These are phyloP conservation scores for Kurtzmaniella natalensis DNA, from an alignment of 1,139 yeast genomes.

Conservation along the genomic window DNA sequence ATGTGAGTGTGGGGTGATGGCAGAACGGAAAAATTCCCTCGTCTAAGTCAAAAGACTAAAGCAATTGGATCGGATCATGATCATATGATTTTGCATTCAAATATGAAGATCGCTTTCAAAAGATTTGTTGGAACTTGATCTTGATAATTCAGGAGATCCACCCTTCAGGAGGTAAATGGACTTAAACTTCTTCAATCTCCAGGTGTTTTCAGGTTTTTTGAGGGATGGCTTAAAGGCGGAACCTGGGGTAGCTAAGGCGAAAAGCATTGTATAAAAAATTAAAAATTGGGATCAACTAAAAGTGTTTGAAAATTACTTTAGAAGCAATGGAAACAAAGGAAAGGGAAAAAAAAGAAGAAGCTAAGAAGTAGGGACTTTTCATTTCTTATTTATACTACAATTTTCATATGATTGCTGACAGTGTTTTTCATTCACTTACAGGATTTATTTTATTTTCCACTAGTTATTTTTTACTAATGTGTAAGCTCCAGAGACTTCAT, in stretches of 20 bases:
- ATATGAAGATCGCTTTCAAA: slow-evolving; percentile 5
- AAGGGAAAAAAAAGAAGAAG: not conserved
- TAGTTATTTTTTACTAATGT: too few species aligned
- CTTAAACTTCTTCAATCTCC: slow-evolving; percentile 38
- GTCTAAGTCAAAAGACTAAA: not conserved
- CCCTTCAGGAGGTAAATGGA: slow-evolving; percentile 15
- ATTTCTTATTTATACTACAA: slow-evolving; percentile 1
- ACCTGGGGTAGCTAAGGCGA: slow-evolving; percentile 37
- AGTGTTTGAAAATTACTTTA: too few species aligned
- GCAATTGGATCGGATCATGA: too few species aligned
- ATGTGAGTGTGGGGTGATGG: too few species aligned
- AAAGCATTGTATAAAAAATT: slow-evolving; percentile 20
- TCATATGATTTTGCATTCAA: too few species aligned
- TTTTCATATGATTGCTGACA: not conserved
- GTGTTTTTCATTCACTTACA: too few species aligned
- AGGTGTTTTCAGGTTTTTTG: slow-evolving; percentile 28
- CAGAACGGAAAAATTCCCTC: too few species aligned
- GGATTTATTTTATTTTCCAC: too few species aligned
- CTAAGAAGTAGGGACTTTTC: not conserved
- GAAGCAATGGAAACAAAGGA: too few species aligned
- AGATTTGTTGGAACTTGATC: slow-evolving; percentile 4
- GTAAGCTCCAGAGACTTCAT: too few species aligned
- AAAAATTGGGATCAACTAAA: too few species aligned
- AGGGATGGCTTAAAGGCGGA: slow-evolving; percentile 39
- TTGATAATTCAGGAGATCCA: slow-evolving; percentile 6